Evolutionary conservation across 306 rosid genomes (phyloP), one percentile per base, ranked within the genome.

Genomic region (Luffa aegyptiaca): DNA sequence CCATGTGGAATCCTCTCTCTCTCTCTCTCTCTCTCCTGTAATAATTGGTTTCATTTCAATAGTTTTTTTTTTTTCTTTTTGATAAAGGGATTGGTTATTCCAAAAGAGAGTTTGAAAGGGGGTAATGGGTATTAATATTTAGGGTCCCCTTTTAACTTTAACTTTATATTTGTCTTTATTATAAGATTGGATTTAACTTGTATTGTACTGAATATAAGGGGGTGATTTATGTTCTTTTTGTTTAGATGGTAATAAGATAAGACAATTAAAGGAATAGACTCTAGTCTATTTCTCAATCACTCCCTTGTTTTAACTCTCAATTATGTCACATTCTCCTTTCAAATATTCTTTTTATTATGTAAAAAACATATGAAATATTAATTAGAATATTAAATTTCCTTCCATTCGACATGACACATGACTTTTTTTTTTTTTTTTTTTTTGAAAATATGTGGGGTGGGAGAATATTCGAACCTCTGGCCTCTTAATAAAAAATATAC

Each of bases 131-230:
- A 75, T 75, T 16, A 55, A 53, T 36, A 39, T 35, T 35, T 17
- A 55, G 31, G 58, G 39, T 6, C 61, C 37, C 78, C 21, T 72
- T 72, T 73, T 26, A 73, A 49, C 78, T 73, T 73, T 73, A 49
- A 33, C 78, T 73, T 76, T 76, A 76, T 7, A 5, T 76, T 55
- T 76, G 52, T 55, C 65, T 76, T 76, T 55, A 76, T 76, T 76
- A 75, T 20, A 31, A 31, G 36, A 18, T 71, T 71, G 41, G 79
- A 57, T 52, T 74, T 74, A 51, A 49, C 79, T 7, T 31, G 2
- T 52, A 71, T 49, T 21, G 10, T 5, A 21, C 10, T 44, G 8
- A 46, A 10, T 69, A 5, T 42, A 66, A 66, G 14, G 12, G 16
- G n/a, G 6, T 66, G 7, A 37, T 66, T 66, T 39, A 10, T 41